These are phyloP conservation scores for Oryza glaberrima DNA, from an alignment of 176 grass and related monocot species.

Conservation along the genomic window DNA sequence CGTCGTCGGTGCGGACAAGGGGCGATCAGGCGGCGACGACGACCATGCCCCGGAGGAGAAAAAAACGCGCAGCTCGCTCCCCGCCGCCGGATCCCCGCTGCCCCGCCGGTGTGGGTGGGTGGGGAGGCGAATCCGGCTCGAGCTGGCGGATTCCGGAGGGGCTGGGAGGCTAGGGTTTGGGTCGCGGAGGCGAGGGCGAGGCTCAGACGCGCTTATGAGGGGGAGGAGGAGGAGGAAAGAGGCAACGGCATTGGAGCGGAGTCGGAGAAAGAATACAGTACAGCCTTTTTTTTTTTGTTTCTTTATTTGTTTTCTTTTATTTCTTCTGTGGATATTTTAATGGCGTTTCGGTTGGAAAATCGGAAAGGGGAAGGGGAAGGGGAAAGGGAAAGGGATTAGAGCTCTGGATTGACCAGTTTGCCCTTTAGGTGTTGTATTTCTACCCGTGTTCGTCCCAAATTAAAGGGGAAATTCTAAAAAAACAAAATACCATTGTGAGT, in stretches of 20 bases:
- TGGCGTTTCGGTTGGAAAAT: background rate
- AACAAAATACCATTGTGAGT: no score
- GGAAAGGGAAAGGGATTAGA: background rate
- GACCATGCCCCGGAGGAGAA: conserved; percentile 33
- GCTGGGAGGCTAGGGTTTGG: conserved; percentile 46
- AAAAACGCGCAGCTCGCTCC: background rate
- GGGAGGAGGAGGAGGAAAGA: conserved; percentile 45
- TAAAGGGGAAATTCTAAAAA: no score
- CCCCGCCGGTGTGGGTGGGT: background rate
- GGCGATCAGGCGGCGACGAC: conserved; percentile 37
- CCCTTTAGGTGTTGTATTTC: no score
- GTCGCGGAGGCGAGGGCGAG: background rate
- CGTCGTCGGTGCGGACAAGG: background rate
- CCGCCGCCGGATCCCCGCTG: conserved; percentile 4
- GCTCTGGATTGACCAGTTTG: background rate
- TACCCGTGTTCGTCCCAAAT: no score
- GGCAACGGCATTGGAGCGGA: conserved; percentile 66
- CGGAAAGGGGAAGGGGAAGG: background rate
- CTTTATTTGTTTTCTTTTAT: background rate
- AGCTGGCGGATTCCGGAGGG: conserved; percentile 16
- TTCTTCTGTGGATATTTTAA: background rate
- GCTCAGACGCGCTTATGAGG: background rate
- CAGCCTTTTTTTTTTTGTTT: background rate
- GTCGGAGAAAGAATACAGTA: conserved; percentile 30
- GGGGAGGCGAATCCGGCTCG: conserved; percentile 25